Base-by-base conservation (phyloP, 805 yeast genomes). In the Naumovozyma castellii region DNA sequence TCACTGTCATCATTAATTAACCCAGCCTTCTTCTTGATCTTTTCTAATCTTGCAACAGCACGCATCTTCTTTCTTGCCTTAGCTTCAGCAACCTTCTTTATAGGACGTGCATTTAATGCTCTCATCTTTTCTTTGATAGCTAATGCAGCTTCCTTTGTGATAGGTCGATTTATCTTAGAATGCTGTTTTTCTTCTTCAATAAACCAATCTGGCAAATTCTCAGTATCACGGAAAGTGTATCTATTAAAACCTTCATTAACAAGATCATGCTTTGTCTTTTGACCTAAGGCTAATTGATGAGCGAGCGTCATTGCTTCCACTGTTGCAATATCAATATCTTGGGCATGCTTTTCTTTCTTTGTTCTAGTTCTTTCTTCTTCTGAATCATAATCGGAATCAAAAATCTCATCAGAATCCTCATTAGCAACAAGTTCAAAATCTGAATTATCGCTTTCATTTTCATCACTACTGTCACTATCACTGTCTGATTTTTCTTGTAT, bases 221-320 rank as follows among this genome's bases (percentile, higher is more conserved):
- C 97, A 34, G 67, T 71, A 53, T 92, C 97, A 51, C 97, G 75
- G 72, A 92, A 90, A 2, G 97, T 78, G 50, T 86, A 84, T 61
- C 85, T 79, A 62, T 90, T 86, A 63, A 83, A 84, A 32, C 96
- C 96, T 53, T 92, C 97, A 54, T 87, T 86, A n/a, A 85, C 68
- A 41, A 90, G 68, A 54, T 87, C 95, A 51, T 84, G 80, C 57
- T 81, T 87, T 37, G 80, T 76, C 67, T 72, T 83, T 54, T 85
- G 87, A 8, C 96, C 96, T 18, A 86, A 62, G 0, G 97, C 98
- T 31, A 92, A 71, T 62, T 92, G 87, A 58, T 92, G 99, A 0
- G 98, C 98, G 53, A 92, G 67, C 0, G 98, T 92, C 99, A 92
- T 92, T 4, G 96, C 96, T 59, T 87, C 94, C 1, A 83, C 94